Percentiles rank a stretch among this genome's conserved stretches.
Conservation (phyloP, 164 flowering plant genomes). For the Umbellularia californica region DNA sequence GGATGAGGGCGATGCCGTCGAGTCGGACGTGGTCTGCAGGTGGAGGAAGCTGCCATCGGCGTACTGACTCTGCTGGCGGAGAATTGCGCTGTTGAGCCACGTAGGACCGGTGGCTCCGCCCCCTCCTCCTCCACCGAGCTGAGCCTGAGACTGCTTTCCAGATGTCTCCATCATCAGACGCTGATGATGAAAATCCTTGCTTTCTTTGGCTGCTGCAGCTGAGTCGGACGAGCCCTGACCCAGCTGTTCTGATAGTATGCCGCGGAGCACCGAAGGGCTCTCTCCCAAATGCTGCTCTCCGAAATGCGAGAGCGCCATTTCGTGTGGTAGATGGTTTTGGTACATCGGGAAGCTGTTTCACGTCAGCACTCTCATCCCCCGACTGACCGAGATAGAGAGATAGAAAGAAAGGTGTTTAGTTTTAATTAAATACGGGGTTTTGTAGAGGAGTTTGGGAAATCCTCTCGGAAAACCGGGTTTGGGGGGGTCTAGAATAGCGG, state of each 20-base stretch:
- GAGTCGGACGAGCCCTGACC: slow-evolving; percentile 19
- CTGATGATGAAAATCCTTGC: slow-evolving; percentile 12
- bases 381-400: neutral
- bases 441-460: neutral
- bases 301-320: slow-evolving; percentile 42
- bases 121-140: slow-evolving; percentile 3
- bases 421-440: neutral
- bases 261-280: slow-evolving; percentile 16
- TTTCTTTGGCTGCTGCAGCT: slow-evolving; percentile 12
- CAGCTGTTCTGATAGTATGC: slow-evolving; percentile 18
- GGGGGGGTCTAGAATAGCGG: neutral
- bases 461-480: neutral
- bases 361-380: slow-evolving; percentile 2
- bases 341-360: slow-evolving; percentile 18
- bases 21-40: slow-evolving; percentile 36
- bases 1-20: slow-evolving; percentile 23
- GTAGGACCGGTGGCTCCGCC: slow-evolving; percentile 30
- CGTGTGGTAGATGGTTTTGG: slow-evolving; percentile 33
- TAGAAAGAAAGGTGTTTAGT: neutral
- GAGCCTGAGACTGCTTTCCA: slow-evolving; percentile 14
- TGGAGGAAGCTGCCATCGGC: slow-evolving; percentile 39
- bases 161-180: slow-evolving; percentile 7
- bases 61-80: slow-evolving; percentile 31
- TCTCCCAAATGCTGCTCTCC: slow-evolving; percentile 22
- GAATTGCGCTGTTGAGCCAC: slow-evolving; percentile 53